These are phyloP conservation scores for Fagopyrum tataricum DNA, from an alignment of 148 eudicot genomes.

Conservation along the genomic window DNA sequence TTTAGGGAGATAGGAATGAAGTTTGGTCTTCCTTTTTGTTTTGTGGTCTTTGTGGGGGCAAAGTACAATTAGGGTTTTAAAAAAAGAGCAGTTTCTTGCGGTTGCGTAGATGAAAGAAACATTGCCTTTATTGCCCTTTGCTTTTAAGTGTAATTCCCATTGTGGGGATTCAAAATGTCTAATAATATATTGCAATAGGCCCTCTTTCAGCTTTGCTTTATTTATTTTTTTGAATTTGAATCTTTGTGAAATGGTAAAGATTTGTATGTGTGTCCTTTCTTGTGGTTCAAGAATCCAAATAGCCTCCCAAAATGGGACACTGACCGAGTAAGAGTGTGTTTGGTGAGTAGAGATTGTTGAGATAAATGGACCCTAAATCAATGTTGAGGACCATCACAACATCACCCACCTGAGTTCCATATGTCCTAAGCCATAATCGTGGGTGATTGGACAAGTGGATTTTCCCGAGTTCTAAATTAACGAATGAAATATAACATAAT, in stretches of 20 bases:
- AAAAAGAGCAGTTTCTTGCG: slow-evolving; percentile 6
- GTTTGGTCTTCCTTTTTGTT: neutral
- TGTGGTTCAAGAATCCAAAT: too few relatives aligned
- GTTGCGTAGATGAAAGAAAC: neutral
- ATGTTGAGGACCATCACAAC: too few relatives aligned
- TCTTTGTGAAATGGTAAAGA: neutral
- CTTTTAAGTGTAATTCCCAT: slow-evolving; percentile 8
- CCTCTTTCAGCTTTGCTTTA: neutral
- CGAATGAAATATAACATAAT: too few relatives aligned
- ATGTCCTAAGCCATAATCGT: too few relatives aligned
- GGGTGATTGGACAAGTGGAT: too few relatives aligned
- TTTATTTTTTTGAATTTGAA: neutral
- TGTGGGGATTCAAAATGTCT: neutral
- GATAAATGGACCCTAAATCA: too few relatives aligned
- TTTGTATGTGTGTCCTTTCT: neutral
- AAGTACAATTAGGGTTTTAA: neutral
- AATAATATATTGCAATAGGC: slow-evolving; percentile 3
- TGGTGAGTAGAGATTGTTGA: too few relatives aligned
- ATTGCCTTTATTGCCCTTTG: neutral
- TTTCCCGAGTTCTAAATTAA: too few relatives aligned
- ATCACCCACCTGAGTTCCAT: too few relatives aligned
- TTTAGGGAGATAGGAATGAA: neutral
- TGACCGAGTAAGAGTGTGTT: too few relatives aligned
- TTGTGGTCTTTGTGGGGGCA: neutral
- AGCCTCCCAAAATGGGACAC: too few relatives aligned